Evolutionary conservation across 2,329 filamentous ascomycete genomes (phyloP).

Genomic region (Juglanconis oblonga): DNA sequence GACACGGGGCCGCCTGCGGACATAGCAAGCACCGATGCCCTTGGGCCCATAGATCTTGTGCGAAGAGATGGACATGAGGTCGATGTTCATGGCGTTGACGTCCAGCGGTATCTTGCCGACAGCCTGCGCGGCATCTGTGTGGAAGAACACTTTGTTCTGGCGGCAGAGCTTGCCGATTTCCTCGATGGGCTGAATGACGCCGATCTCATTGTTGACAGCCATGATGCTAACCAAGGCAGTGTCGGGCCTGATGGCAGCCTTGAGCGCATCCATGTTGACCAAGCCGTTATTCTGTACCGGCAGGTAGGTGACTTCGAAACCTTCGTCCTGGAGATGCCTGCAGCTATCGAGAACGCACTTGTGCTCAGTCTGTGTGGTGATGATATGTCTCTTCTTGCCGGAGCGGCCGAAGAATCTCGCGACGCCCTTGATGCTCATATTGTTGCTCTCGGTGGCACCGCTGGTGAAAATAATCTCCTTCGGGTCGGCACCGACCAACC

Average conservation of each 20-base stretch:
- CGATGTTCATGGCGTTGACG: constrained; percentile 96
- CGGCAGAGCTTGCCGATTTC: constrained; percentile 92
- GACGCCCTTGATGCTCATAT: constrained; percentile 99
- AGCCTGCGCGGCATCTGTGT: constrained; percentile 93
- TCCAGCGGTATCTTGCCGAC: constrained; percentile 98
- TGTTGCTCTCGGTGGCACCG: constrained; percentile 97
- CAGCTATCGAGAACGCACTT: constrained; percentile 99
- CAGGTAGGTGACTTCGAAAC: constrained; percentile 94
- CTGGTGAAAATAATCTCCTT: constrained; percentile 99
- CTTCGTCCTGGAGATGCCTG: constrained; percentile 93
- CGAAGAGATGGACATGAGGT: constrained; percentile 97
- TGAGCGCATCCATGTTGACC: constrained; percentile 77
- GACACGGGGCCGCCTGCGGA: constrained; percentile 87
- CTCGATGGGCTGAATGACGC: constrained; percentile 94
- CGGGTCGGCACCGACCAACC: constrained; percentile 85
- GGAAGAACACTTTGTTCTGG: constrained; percentile 93
- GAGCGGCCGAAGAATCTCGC: constrained; percentile 89
- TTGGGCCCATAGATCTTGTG: constrained; percentile 99
- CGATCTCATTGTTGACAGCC: constrained; percentile 99
- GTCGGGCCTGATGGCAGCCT: constrained; percentile 85
- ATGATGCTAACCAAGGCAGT: constrained; percentile 94
- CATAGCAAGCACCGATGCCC: constrained; percentile 94
- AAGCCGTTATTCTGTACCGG: constrained; percentile 87
- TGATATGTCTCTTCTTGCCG: constrained; percentile 97
- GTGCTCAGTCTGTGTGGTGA: constrained; percentile 96